Conservation (phyloP, 176 grass and related monocot species). For the Panicum miliaceum region DNA sequence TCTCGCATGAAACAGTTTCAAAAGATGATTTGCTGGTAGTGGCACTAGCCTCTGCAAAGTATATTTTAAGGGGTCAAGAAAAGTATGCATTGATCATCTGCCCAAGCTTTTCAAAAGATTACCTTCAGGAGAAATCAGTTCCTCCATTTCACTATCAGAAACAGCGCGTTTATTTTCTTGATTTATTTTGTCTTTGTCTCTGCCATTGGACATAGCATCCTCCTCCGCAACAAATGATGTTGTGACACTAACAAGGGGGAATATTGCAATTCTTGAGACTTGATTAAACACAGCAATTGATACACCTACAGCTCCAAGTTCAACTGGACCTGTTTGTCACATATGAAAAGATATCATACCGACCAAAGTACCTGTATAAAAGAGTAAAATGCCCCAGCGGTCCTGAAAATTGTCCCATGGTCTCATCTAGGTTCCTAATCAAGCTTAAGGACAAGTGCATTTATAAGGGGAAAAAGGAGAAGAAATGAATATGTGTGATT, state of each 20-base stretch:
- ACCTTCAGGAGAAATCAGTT: constrained; percentile 56
- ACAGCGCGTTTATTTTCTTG: constrained; percentile 26
- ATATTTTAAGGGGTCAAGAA: background rate
- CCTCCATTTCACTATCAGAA: constrained; percentile 60
- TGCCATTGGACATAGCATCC: constrained; percentile 53
- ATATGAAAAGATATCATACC: constrained; percentile 29
- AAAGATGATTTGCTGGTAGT: constrained; percentile 16
- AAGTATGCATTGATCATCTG: background rate
- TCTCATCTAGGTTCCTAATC: background rate
- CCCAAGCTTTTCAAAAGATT: constrained; percentile 17
- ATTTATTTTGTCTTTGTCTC: constrained; percentile 40
- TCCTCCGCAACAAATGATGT: constrained; percentile 99
- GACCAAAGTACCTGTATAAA: background rate
- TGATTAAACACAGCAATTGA: constrained; percentile 95
- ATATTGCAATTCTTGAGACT: constrained; percentile 83
- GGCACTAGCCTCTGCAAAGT: constrained; percentile 39
- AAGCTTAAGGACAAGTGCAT: background rate
- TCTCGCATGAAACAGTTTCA: constrained; percentile 31
- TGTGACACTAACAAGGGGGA: constrained; percentile 89
- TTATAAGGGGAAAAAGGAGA: background rate
- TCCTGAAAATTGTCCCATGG: background rate
- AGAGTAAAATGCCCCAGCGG: background rate
- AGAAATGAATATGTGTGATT: background rate
- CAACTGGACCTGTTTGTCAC: constrained; percentile 69
- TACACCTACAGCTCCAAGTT: constrained; percentile 86